Evolutionary conservation across 257 asterid species (phyloP).

Genomic region (Verbascum thapsus): DNA sequence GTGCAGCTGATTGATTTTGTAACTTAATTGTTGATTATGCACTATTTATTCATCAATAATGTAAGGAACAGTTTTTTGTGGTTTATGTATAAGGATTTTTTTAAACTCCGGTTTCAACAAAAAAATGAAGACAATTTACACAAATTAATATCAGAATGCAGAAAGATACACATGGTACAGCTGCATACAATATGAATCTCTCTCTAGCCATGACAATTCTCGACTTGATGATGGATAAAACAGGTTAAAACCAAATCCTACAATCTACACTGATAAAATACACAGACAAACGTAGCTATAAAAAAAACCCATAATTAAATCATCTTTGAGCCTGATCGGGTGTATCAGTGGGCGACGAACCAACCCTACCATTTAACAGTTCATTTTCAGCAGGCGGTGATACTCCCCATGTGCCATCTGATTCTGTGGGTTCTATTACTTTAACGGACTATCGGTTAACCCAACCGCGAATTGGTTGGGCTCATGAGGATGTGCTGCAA

Average conservation of each 20-base stretch:
- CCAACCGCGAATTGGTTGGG: slow-evolving; percentile 88
- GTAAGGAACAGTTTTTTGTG: no score
- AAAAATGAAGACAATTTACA: slow-evolving; percentile 1
- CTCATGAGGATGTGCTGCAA: slow-evolving; percentile 91
- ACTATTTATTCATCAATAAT: no score
- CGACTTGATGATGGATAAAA: slow-evolving; percentile 38
- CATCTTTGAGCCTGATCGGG: slow-evolving; percentile 80
- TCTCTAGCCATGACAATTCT: slow-evolving; percentile 41
- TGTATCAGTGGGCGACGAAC: slow-evolving; percentile 61
- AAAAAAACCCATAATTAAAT: slow-evolving; percentile 17
- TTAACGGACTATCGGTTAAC: slow-evolving; percentile 82
- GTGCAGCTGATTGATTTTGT: no score
- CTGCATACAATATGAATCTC: slow-evolving; percentile 32
- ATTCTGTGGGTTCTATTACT: slow-evolving; percentile 90
- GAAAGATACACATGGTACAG: slow-evolving; percentile 34
- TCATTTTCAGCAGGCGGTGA: slow-evolving; percentile 77
- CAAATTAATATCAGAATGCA: slow-evolving; percentile 28
- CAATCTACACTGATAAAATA: slow-evolving; percentile 56
- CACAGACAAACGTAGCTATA: slow-evolving; percentile 37
- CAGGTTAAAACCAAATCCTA: slow-evolving; percentile 47
- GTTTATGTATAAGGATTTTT: no score
- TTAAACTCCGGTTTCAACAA: no score
- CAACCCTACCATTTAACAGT: slow-evolving; percentile 58
- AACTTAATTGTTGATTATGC: no score
- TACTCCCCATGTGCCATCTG: slow-evolving; percentile 80